Evolutionary conservation across 2,329 filamentous ascomycete genomes (phyloP).

Genomic region (Sphaerulina musiva): DNA sequence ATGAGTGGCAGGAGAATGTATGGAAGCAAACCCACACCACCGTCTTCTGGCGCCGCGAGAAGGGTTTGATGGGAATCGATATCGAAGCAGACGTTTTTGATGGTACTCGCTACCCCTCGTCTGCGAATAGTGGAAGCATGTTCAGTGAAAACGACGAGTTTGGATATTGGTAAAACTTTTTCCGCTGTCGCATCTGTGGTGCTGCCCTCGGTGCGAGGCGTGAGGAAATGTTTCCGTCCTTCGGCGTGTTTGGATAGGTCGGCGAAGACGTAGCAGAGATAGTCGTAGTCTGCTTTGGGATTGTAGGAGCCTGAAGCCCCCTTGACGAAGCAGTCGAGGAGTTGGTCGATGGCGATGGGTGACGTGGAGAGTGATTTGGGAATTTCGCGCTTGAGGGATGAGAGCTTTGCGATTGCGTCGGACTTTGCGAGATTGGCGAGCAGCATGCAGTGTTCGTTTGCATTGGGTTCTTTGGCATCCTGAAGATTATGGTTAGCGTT

Average conservation of each 20-base stretch:
- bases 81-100: constrained; percentile 91
- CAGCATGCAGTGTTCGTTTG: constrained; percentile 82
- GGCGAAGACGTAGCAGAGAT: constrained; percentile 88
- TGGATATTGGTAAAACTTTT: constrained; percentile 75
- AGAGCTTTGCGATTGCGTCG: constrained; percentile 62
- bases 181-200: constrained; percentile 56
- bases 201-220: constrained; percentile 37
- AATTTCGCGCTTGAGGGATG: constrained; percentile 60
- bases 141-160: constrained; percentile 90
- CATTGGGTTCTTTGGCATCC: constrained; percentile 69
- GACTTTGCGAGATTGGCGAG: constrained; percentile 86
- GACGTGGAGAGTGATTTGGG: constrained; percentile 67
- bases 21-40: constrained; percentile 72
- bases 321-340: constrained; percentile 94
- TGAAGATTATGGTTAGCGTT: constrained; percentile 32
- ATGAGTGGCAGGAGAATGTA: constrained; percentile 85
- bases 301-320: constrained; percentile 78
- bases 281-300: constrained; percentile 79
- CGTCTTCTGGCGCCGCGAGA: constrained; percentile 51
- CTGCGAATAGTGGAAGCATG: constrained; percentile 75
- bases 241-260: constrained; percentile 73
- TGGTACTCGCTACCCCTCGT: constrained; percentile 89
- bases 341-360: constrained; percentile 72
- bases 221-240: constrained; percentile 50
- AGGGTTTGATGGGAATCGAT: constrained; percentile 61